Evolutionary conservation across 805 yeast species (phyloP).

Genomic region (Phaffomyces opuntiae): DNA sequence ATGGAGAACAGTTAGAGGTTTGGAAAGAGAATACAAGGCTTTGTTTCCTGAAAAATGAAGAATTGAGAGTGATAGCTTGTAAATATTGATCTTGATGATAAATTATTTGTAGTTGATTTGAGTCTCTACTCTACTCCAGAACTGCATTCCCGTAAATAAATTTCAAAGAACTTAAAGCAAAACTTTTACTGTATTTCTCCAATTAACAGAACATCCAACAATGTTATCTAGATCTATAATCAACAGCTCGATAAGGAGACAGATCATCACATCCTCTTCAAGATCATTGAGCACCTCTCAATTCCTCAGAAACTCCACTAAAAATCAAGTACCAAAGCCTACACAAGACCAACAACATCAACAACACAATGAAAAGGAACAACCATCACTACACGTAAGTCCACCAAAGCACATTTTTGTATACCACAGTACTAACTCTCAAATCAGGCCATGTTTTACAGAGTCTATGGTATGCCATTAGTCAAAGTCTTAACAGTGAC

Average conservation of each 20-base stretch:
- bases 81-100: not conserved
- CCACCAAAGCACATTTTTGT: not conserved
- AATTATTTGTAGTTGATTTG: too few relatives aligned
- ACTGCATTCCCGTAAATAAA: not conserved
- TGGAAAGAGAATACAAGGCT: conserved; percentile 40
- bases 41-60: conserved; percentile 3
- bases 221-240: not conserved
- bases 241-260: not conserved
- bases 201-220: not conserved
- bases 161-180: not conserved
- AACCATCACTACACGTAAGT: conserved; percentile 17
- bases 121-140: not conserved
- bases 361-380: not conserved
- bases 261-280: not conserved
- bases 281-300: not conserved
- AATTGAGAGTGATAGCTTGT: not conserved
- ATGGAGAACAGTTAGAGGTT: conserved; percentile 59
- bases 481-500: conserved; percentile 37
- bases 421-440: not conserved
- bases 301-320: not conserved
- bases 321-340: conserved; percentile 6
- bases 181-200: not conserved
- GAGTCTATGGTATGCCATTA: conserved; percentile 40
- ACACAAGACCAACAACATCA: not conserved
- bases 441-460: conserved; percentile 32